Percentiles rank a stretch among this genome's conserved stretches.
phyloP scores from a whole-genome alignment of 1,284 basidiomycete species.

The Coniferiporia weirii region DNA sequence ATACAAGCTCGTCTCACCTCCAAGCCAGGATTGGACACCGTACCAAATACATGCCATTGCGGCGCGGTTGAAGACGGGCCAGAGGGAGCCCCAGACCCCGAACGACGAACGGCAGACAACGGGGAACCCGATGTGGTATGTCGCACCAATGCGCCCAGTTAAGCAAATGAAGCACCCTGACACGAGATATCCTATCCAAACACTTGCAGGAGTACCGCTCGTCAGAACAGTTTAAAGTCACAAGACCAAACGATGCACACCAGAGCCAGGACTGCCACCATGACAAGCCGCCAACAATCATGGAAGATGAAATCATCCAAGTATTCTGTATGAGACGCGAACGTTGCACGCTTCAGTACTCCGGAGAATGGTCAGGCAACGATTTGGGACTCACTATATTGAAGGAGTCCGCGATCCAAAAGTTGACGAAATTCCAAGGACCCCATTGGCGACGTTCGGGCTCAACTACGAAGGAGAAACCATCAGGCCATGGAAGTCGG shows the following conservation, averaged over 20 bases:
- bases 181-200: slow-evolving; percentile 71
- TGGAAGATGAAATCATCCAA: slow-evolving; percentile 73
- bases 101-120: slow-evolving; percentile 74
- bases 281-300: slow-evolving; percentile 69
- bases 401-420: slow-evolving; percentile 79
- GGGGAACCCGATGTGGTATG: slow-evolving; percentile 80
- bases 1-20: slow-evolving; percentile 41
- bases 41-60: slow-evolving; percentile 80
- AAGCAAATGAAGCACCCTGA: slow-evolving; percentile 73
- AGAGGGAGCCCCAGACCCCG: slow-evolving; percentile 77
- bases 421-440: slow-evolving; percentile 56
- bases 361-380: slow-evolving; percentile 3
- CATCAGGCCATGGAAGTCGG: neutral
- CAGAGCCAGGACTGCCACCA: slow-evolving; percentile 83
- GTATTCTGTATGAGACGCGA: slow-evolving; percentile 29
- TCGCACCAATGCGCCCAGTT: slow-evolving; percentile 76
- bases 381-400: slow-evolving; percentile 58
- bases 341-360: slow-evolving; percentile 8
- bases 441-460: slow-evolving; percentile 56
- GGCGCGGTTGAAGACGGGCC: slow-evolving; percentile 79
- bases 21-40: slow-evolving; percentile 78
- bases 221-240: slow-evolving; percentile 4
- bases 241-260: neutral
- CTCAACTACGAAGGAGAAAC: slow-evolving; percentile 36
- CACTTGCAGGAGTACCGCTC: slow-evolving; percentile 31